These are phyloP conservation scores for Neostapfia colusana DNA, from an alignment of 176 grass and related monocot genomes.

Conservation along the genomic window DNA sequence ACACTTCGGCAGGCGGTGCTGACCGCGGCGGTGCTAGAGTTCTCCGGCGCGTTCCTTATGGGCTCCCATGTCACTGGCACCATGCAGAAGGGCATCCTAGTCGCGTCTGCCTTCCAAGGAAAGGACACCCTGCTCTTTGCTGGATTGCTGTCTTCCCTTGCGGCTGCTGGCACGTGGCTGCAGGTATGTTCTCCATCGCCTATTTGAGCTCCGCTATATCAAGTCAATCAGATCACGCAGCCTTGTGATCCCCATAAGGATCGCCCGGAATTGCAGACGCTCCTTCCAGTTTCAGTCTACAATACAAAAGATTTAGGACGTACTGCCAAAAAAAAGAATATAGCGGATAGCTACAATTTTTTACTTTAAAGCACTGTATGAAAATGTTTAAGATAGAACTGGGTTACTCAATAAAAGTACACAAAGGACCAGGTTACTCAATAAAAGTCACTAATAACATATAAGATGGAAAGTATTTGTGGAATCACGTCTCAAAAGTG, in stretches of 20 bases:
- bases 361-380: constrained; percentile 3
- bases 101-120: constrained; percentile 80
- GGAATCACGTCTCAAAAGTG: background rate
- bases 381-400: constrained; percentile 3
- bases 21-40: constrained; percentile 86
- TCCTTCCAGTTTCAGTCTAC: constrained; percentile 12
- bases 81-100: constrained; percentile 98
- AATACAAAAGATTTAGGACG: constrained; percentile 29
- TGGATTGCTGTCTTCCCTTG: constrained; percentile 84
- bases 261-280: constrained; percentile 5
- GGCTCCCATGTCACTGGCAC: constrained; percentile 95
- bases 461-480: background rate
- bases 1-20: constrained; percentile 89
- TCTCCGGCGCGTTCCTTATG: constrained; percentile 94
- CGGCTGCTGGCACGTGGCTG: constrained; percentile 94
- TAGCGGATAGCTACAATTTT: background rate
- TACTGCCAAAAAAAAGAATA: background rate
- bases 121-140: constrained; percentile 89
- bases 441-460: background rate
- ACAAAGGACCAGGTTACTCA: constrained; percentile 3
- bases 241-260: constrained; percentile 10
- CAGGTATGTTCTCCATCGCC: constrained; percentile 53
- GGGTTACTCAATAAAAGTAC: background rate
- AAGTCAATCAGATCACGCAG: background rate
- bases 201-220: constrained; percentile 24